These are phyloP conservation scores for Fraxinus quadrangulata DNA, from an alignment of 257 asterid genomes.

Conservation along the genomic window DNA sequence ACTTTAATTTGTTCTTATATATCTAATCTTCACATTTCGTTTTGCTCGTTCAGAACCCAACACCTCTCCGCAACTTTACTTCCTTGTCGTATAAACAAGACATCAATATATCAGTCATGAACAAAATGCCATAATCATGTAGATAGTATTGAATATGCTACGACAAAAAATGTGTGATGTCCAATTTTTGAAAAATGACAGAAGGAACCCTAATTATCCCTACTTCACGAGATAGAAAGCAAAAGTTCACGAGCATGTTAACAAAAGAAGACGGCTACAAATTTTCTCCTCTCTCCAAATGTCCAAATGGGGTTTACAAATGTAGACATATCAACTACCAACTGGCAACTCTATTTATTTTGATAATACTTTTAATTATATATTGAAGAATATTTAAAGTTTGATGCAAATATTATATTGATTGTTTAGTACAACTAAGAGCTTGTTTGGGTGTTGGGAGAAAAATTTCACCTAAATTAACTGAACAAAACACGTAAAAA, in stretches of 20 bases:
- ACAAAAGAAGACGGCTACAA: conserved; percentile 41
- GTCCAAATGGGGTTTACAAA: conserved; percentile 11
- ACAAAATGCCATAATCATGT: conserved; percentile 6
- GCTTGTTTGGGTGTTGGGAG: too few species aligned
- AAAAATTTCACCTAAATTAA: too few species aligned
- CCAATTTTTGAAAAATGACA: conserved; percentile 16
- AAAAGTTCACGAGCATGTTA: conserved; percentile 56
- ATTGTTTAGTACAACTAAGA: neutral
- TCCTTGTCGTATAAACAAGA: neutral
- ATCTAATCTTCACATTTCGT: too few species aligned
- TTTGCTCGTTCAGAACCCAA: neutral
- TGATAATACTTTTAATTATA: neutral
- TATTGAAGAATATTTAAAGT: neutral
- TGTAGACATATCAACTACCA: conserved; percentile 6
- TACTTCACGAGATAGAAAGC: conserved; percentile 55
- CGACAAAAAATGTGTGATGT: conserved; percentile 32
- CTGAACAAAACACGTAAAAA: too few species aligned
- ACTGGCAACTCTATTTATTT: neutral
- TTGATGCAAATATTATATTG: neutral
- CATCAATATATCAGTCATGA: neutral
- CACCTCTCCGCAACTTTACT: neutral
- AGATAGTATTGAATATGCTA: neutral
- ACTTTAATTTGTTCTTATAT: too few species aligned
- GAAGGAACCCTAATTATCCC: conserved; percentile 31
- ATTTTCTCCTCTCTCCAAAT: conserved; percentile 29